Percentiles rank a stretch among this genome's conserved stretches.
phyloP scores from a whole-genome alignment of 164 flowering plant genomes.

The Vitis rotundifolia region DNA sequence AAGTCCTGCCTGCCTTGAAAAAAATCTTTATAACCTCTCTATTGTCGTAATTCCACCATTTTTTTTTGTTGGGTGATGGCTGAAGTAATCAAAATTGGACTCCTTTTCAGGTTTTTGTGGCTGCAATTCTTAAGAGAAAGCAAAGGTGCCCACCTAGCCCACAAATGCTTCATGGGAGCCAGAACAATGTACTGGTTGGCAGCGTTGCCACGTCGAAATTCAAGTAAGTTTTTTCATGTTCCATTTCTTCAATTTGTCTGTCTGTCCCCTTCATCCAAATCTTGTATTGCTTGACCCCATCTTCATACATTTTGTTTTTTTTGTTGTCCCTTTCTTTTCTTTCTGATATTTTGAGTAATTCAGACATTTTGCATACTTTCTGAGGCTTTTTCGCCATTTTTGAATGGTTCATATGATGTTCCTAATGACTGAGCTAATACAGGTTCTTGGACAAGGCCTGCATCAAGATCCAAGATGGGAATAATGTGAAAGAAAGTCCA shows the following conservation, averaged over 20 bases:
- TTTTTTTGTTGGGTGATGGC: not conserved
- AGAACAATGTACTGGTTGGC: conserved; percentile 10
- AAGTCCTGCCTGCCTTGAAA: not conserved
- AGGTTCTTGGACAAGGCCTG: conserved; percentile 97
- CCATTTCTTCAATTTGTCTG: too few species aligned
- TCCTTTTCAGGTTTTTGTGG: conserved; percentile 70
- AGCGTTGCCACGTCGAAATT: not conserved
- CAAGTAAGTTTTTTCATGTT: too few species aligned
- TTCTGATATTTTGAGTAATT: too few species aligned
- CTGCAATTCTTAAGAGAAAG: conserved; percentile 76
- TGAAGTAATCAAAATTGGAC: too few species aligned
- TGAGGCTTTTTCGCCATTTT: too few species aligned
- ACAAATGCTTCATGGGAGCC: conserved; percentile 53
- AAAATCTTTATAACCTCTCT: not conserved
- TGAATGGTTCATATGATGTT: too few species aligned
- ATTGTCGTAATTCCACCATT: not conserved
- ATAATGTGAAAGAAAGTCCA: conserved; percentile 37
- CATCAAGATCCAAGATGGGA: conserved; percentile 50
- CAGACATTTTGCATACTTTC: too few species aligned
- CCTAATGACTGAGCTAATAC: conserved; percentile 1
- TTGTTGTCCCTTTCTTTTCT: too few species aligned
- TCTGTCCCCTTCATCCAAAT: too few species aligned
- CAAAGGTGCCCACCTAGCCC: conserved; percentile 50
- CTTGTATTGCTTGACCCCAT: too few species aligned
- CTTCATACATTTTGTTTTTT: too few species aligned